Base-by-base conservation (phyloP, 345 rosid species). In the Xanthoceras sorbifolium region DNA sequence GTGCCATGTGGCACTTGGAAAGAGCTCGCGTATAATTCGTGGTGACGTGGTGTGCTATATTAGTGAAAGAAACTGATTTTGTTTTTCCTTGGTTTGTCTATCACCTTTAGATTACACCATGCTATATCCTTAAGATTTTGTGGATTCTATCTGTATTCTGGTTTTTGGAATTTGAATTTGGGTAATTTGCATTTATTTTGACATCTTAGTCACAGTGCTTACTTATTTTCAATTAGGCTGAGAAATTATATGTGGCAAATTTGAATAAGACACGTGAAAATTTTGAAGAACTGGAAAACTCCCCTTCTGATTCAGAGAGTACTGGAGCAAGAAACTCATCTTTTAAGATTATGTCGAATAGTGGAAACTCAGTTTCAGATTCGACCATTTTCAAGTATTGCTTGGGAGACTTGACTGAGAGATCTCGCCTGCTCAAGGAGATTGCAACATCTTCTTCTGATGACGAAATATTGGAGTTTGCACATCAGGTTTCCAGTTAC, bases 391-490 rank as follows among this genome's bases (percentile, higher is more conserved):
- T 94, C 78, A 90, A 82, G 75, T 93, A 93, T 84, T 96, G 99
- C 84, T 84, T 96, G 57, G 97, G 94, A 81, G 84, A 86, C 76
- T 80, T 86, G 83, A 75, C 86, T 64, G 97, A 96, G 78, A 90
- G 91, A 87, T 88, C 91, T 73, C 69, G 83, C 73, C 83, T 96
- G 70, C 91, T 94, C 54, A 92, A 94, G 88, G 97, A 96, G 76
- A 83, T 96, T 84, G 90, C 91, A 42, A 78, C 82, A 64, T 88
- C 88, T 71, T 76, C 85, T 78, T 86, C 93, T 44, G 90, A 96
- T 77, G 87, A 85, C 77, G 86, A 89, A 76, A 86, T 96, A 68
- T 84, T 86, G 34, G 84, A 84, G 70, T 91, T 96, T 74, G 95
- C 97, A 3, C 75, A 92, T 80, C 89, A 92, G 80, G 95, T 94